Base-by-base conservation (phyloP, 352 stramenopile genomes). In the Phytophthora ramorum region DNA sequence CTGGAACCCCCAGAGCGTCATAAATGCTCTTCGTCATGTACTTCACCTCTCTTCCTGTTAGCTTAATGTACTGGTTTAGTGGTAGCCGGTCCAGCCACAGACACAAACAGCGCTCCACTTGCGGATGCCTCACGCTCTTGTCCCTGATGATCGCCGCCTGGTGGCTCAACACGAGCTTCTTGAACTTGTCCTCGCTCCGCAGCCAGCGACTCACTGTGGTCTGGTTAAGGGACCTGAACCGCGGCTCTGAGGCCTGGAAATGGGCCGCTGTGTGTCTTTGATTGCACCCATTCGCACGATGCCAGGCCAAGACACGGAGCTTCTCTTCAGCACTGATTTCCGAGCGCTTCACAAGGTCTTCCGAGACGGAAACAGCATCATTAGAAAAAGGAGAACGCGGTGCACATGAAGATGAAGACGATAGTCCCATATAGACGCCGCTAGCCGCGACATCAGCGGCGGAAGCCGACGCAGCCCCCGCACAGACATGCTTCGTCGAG, bases 151-250 rank as follows among this genome's bases (percentile, higher is more conserved):
- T 45, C 35, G 40, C 20, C 26, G 45, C 20, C 45, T 58, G 53
- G 20, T 45, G 47, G 16, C 35, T 58, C 8, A 53, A 45, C 17
- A 59, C 53, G 0, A 59, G 24, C 26, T 41, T 49, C 2, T 51
- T 55, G 38, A 69, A 58, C 9, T 44, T 49, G 6, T 26, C 20
- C 41, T 69, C 61, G 2, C 26, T 47, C 19, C 34, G 16, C 22
- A 64, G 41, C 52, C 56, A 69, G 52, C 61, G 61, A 19, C 53
- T 64, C 53, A 64, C 61, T n/a, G 53, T 69, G 19, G 32, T 40
- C 45, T 69, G 53, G 17, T 51, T 69, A 14, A 69, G 54, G 19
- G 34, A 41, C 10, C 48, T 20, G 45, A 58, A 69, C 0, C 37
- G 34, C 19, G 46, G 44, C 17, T 48, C 50, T 2, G 13, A 26